A percentile compares a stretch with the other conserved stretches of the same genome.
These are phyloP conservation scores for Penicillium bovifimosum DNA, from an alignment of 495 filamentous ascomycete species.

Conservation along the genomic window DNA sequence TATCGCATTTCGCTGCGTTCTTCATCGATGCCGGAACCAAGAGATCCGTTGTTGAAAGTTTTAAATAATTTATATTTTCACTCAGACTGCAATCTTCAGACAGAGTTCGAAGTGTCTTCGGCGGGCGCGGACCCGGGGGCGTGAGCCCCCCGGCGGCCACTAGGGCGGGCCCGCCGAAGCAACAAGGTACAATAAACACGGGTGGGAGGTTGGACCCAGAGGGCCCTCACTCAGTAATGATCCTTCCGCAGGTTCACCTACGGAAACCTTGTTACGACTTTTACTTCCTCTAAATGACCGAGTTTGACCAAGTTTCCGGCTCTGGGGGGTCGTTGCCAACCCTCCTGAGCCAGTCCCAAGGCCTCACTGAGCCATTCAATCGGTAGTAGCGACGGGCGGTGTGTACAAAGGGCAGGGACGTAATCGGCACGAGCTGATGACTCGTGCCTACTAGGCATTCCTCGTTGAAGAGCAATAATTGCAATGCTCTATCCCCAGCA, in stretches of 20 bases:
- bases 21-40: slow-evolving; percentile 7
- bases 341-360: slow-evolving; percentile 61
- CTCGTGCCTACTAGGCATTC: slow-evolving; percentile 43
- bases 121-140: slow-evolving; percentile 22
- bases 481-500: background rate
- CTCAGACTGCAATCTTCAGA: slow-evolving; percentile 30
- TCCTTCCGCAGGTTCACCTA: slow-evolving; percentile 68
- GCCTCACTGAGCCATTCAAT: slow-evolving; percentile 72
- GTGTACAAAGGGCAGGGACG: slow-evolving; percentile 51
- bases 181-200: slow-evolving; percentile 32
- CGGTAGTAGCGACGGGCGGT: slow-evolving; percentile 70
- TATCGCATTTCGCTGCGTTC: slow-evolving; percentile 7
- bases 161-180: slow-evolving; percentile 31
- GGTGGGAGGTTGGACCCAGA: slow-evolving; percentile 26
- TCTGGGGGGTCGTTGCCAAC: slow-evolving; percentile 57
- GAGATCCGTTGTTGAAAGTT: slow-evolving; percentile 58
- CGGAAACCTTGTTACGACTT: slow-evolving; percentile 73
- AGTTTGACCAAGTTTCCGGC: slow-evolving; percentile 70
- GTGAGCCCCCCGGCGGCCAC: slow-evolving; percentile 20
- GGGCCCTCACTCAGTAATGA: slow-evolving; percentile 50
- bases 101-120: slow-evolving; percentile 30
- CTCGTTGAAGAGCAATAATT: slow-evolving; percentile 1
- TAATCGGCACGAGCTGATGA: slow-evolving; percentile 72
- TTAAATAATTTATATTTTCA: slow-evolving; percentile 31
- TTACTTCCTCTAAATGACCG: slow-evolving; percentile 70